A percentile compares a stretch with the other conserved stretches of the same genome.
Evolutionary conservation across 2,329 filamentous ascomycete genomes (phyloP).

Genomic region (Colletotrichum camelliae): DNA sequence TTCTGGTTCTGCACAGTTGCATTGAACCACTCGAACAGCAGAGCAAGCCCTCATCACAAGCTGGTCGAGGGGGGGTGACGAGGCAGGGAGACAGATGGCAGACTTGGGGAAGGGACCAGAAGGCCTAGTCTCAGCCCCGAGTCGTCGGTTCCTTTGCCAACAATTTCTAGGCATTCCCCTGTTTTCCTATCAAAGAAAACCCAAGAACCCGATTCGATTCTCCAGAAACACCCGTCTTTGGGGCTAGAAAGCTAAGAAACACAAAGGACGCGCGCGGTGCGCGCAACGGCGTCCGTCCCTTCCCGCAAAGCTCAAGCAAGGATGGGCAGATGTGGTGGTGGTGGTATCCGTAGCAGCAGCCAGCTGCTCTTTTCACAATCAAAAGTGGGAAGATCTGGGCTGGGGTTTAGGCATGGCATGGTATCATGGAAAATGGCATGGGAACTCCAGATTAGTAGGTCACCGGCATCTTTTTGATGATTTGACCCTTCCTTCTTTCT

Average conservation of each 20-base stretch:
- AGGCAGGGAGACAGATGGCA: background rate
- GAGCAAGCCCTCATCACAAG: background rate
- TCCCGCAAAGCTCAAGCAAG: background rate
- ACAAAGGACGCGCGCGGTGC: background rate
- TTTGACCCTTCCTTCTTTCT: background rate
- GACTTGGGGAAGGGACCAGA: background rate
- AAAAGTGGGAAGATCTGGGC: constrained; percentile 3
- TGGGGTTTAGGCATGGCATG: background rate
- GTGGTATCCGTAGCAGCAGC: background rate
- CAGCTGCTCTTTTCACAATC: background rate
- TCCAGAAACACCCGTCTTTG: background rate
- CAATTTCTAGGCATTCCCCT: constrained; percentile 12
- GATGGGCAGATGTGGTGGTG: background rate
- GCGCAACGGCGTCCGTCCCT: constrained; percentile 1
- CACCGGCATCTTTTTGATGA: background rate
- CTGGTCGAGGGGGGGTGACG: background rate
- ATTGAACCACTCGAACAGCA: background rate
- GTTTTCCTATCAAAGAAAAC: background rate
- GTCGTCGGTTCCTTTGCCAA: constrained; percentile 7
- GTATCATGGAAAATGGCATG: background rate
- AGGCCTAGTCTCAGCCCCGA: constrained; percentile 1
- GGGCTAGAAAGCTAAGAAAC: background rate
- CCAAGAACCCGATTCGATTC: background rate
- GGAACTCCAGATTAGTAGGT: background rate
- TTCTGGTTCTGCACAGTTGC: background rate